Conservation (phyloP, 2,329 filamentous ascomycete species). For the Colletotrichum sp. region DNA sequence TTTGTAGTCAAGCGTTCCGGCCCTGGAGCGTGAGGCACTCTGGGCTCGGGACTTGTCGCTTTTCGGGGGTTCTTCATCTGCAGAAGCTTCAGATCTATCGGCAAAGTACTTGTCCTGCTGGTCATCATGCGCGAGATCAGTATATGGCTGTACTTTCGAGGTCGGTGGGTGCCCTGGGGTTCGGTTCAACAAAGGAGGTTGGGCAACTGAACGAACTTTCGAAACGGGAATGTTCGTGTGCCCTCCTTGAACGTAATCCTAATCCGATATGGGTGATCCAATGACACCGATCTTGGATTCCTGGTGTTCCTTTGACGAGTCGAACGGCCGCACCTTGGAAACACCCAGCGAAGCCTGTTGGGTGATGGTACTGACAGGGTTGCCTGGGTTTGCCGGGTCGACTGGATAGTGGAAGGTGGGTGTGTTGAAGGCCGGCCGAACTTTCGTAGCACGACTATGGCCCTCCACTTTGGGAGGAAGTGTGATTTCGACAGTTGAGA, state of each 20-base stretch:
- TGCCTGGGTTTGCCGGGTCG: neutral
- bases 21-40: slow-evolving; percentile 26
- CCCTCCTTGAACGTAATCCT: neutral
- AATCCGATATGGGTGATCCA: neutral
- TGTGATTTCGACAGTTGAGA: slow-evolving; percentile 12
- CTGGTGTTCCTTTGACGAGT: slow-evolving; percentile 1
- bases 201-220: slow-evolving; percentile 10
- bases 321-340: slow-evolving; percentile 26
- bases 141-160: slow-evolving; percentile 11
- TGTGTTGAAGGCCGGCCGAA: slow-evolving; percentile 27
- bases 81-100: slow-evolving; percentile 3
- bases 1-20: slow-evolving; percentile 34
- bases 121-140: neutral
- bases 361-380: neutral
- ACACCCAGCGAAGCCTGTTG: neutral
- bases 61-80: neutral
- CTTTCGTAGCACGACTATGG: slow-evolving; percentile 28
- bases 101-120: neutral
- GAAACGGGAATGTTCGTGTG: neutral
- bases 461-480: slow-evolving; percentile 20
- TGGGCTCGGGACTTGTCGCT: slow-evolving; percentile 5
- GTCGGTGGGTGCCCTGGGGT: slow-evolving; percentile 3
- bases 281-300: neutral
- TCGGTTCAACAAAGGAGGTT: slow-evolving; percentile 12
- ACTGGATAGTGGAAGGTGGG: slow-evolving; percentile 11